Percentiles rank a stretch among this genome's conserved stretches.
Evolutionary conservation across 2,329 filamentous ascomycete genomes (phyloP).

Genomic region (Epichloe sibirici): DNA sequence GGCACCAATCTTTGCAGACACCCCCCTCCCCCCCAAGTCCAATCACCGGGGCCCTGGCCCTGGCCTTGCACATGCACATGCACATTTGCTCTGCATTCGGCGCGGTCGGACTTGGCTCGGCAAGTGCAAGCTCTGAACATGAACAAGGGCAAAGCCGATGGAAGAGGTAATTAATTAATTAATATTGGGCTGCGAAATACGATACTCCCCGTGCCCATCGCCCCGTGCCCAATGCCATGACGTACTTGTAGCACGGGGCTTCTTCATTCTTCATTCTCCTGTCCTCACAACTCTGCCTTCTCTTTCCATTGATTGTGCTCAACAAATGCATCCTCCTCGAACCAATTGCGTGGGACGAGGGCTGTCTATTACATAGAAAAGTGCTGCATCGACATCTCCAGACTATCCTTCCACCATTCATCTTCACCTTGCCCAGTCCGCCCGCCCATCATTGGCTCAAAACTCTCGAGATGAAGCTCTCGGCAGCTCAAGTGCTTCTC

Average conservation of each 20-base stretch:
- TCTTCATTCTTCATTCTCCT: background rate
- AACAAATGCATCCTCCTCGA: too few species aligned
- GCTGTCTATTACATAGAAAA: too few species aligned
- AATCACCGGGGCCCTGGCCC: background rate
- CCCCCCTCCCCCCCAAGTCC: too few species aligned
- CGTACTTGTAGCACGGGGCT: background rate
- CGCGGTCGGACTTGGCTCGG: slow-evolving; percentile 8
- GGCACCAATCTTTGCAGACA: too few species aligned
- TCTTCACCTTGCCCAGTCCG: background rate
- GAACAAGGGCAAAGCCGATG: too few species aligned
- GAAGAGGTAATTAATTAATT: too few species aligned
- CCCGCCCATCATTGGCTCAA: background rate
- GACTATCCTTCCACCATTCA: background rate
- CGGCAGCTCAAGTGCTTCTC: slow-evolving; percentile 15
- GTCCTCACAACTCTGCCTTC: background rate
- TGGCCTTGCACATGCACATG: too few species aligned
- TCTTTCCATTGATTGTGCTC: background rate
- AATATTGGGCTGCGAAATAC: background rate
- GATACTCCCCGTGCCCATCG: background rate
- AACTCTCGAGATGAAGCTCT: slow-evolving; percentile 16
- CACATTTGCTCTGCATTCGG: background rate
- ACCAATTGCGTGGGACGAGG: too few species aligned
- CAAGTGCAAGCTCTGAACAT: background rate
- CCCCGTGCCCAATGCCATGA: background rate
- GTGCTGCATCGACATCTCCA: too few species aligned